A percentile compares a stretch with the other conserved stretches of the same genome.
These are phyloP conservation scores for Furcasterigmium sp. DNA, from an alignment of 2,329 filamentous ascomycete genomes.

Conservation along the genomic window DNA sequence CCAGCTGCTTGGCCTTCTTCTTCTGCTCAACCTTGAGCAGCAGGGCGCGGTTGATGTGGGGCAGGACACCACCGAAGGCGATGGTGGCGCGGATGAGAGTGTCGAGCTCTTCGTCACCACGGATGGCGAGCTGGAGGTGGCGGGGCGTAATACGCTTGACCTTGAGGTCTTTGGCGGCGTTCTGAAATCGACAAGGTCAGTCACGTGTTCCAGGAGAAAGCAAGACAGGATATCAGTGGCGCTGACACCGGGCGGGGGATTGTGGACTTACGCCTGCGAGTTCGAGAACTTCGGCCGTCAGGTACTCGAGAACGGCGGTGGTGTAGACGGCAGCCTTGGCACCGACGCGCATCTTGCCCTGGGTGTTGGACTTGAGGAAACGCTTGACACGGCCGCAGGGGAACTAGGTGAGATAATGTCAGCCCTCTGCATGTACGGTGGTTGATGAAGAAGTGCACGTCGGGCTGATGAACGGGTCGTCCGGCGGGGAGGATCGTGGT, in stretches of 20 bases:
- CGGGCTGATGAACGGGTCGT: background rate
- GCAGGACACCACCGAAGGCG: constrained; percentile 95
- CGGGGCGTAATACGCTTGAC: constrained; percentile 99
- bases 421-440: constrained; percentile 4
- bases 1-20: constrained; percentile 66
- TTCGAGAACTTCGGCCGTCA: constrained; percentile 96
- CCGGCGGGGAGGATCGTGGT: background rate
- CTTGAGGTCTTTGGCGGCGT: constrained; percentile 98
- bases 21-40: constrained; percentile 96
- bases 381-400: constrained; percentile 99
- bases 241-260: constrained; percentile 1
- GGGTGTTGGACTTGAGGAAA: constrained; percentile 98
- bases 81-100: constrained; percentile 97
- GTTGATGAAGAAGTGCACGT: background rate
- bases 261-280: constrained; percentile 71
- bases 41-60: constrained; percentile 96
- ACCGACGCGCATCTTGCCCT: constrained; percentile 99
- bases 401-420: constrained; percentile 56
- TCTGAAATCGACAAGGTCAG: constrained; percentile 39
- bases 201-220: constrained; percentile 8
- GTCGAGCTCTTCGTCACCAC: constrained; percentile 96
- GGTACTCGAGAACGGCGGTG: constrained; percentile 94
- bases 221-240: background rate
- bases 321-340: constrained; percentile 98
- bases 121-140: constrained; percentile 95